Evolutionary conservation across 257 asterid species (phyloP), one percentile per base, ranked within the genome.

Genomic region (Anisodus tanguticus): DNA sequence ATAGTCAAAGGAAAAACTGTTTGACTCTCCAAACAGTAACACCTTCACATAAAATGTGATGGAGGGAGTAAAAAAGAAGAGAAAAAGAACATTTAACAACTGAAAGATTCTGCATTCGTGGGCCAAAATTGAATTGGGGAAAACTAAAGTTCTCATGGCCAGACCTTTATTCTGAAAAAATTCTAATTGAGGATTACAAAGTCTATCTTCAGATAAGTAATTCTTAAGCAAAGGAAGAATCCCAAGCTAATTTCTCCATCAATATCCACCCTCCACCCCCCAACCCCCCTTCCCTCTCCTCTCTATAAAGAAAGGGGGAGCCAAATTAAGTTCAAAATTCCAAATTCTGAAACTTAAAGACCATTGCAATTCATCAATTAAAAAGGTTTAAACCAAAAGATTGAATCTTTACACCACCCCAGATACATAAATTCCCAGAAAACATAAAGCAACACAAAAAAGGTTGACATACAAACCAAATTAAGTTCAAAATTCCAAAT

Each of bases 201-300:
- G 10, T 51, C 47, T 49, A 26, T 76, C 45, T 12, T 22, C 63
- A 26, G 58, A 51, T 51, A 22, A 51, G 45, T 49, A 51, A 51
- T 22, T 47, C 51, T 68, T 13, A 13, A 68, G 51, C 76, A 68
- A 68, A 35, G 49, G 74, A 66, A 67, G 76, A 37, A 12, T 37
- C 49, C 10, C n/a, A 67, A 37, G 10, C 15, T 67, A 64, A 64
- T 64, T 64, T 64, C 71, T 9, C 71, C 71, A 64, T 64, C 71
- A 64, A 64, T 63, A 69, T 15, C 8, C 53, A 22, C 9, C 49
- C 2, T 9, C 41, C 16, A 9, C 41, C 6, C n/a, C 0, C 47
- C 0, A 31, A 31, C 16, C 16, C 15, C 59, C 10, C 16, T 54
- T 41, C 45, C 45, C 45, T 3, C 5, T 41, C 45, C n/a, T 54